A percentile compares a stretch with the other conserved stretches of the same genome.
Evolutionary conservation across 2,329 filamentous ascomycete genomes (phyloP).

Genomic region (Ilyonectria destructans): DNA sequence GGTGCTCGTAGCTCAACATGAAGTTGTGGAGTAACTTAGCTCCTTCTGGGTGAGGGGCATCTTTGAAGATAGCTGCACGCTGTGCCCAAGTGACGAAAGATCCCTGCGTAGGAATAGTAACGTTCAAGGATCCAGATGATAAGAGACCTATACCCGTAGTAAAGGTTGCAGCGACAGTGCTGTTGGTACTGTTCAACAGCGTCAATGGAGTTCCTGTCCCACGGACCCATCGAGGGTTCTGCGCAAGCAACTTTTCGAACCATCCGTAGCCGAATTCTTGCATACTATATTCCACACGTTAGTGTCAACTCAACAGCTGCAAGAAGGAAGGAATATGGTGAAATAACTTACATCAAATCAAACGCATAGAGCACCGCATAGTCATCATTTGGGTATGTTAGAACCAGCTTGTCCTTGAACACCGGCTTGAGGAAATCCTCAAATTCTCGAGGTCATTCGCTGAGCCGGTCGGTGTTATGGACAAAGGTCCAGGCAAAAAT

Average conservation of each 20-base stretch:
- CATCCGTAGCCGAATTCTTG: slow-evolving; percentile 59
- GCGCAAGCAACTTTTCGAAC: slow-evolving; percentile 62
- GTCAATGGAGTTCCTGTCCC: slow-evolving; percentile 60
- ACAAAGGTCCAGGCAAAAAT: neutral
- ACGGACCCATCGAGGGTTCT: slow-evolving; percentile 69
- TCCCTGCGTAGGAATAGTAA: neutral
- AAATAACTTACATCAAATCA: neutral
- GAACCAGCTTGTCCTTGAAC: slow-evolving; percentile 67
- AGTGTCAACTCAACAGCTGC: neutral
- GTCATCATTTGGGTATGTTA: slow-evolving; percentile 72
- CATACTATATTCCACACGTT: neutral
- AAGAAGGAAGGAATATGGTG: too few species aligned
- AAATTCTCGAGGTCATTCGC: slow-evolving; percentile 47
- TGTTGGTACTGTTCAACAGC: neutral
- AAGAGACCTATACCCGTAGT: neutral
- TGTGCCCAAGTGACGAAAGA: neutral
- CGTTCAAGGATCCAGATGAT: neutral
- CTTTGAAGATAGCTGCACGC: neutral
- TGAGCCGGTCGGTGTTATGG: neutral
- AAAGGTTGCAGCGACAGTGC: neutral
- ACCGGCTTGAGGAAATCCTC: slow-evolving; percentile 62
- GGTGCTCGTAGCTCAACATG: neutral
- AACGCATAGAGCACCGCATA: slow-evolving; percentile 65
- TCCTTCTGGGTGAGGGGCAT: neutral
- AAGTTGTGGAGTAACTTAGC: neutral